These are phyloP conservation scores for Pythium guiyangense DNA, from an alignment of 352 stramenopile genomes.

Conservation along the genomic window DNA sequence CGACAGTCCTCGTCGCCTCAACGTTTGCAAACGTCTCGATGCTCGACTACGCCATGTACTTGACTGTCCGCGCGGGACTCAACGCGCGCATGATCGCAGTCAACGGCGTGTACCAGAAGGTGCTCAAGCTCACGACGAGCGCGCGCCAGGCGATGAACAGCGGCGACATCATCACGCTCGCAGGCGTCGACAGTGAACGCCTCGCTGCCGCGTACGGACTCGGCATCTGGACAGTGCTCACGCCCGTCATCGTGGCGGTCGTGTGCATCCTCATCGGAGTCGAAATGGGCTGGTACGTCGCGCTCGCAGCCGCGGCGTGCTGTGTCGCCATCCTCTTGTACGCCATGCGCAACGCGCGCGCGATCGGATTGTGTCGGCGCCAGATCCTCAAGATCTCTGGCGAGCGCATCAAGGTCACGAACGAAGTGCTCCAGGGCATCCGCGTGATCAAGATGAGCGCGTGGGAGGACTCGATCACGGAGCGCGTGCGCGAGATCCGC, in stretches of 20 bases:
- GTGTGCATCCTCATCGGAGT: constrained; percentile 22
- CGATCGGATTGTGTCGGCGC: constrained; percentile 28
- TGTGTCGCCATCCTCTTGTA: constrained; percentile 11
- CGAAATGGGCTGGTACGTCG: constrained; percentile 18
- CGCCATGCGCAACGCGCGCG: constrained; percentile 22
- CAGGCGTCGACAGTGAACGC: constrained; percentile 46
- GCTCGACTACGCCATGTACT: constrained; percentile 47
- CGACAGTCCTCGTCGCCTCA: constrained; percentile 5
- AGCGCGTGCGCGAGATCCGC: constrained; percentile 33
- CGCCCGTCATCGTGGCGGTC: constrained; percentile 15
- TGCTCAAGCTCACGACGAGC: constrained; percentile 33
- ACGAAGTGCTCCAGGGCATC: constrained; percentile 90
- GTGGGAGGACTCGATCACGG: constrained; percentile 55
- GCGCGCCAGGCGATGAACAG: constrained; percentile 36
- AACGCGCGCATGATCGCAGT: constrained; percentile 24
- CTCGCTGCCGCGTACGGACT: constrained; percentile 46
- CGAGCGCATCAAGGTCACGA: constrained; percentile 91
- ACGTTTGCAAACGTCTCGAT: constrained; percentile 18
- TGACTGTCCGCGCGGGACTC: constrained; percentile 34
- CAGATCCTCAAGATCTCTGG: constrained; percentile 36
- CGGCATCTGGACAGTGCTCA: constrained; percentile 30
- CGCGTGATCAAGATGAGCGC: constrained; percentile 89
- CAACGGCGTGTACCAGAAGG: constrained; percentile 45
- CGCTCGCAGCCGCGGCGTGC: constrained; percentile 13
- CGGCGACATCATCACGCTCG: constrained; percentile 60